phyloP scores from a whole-genome alignment of 768 basidiomycete species.

The Pleurotus giganteus region DNA sequence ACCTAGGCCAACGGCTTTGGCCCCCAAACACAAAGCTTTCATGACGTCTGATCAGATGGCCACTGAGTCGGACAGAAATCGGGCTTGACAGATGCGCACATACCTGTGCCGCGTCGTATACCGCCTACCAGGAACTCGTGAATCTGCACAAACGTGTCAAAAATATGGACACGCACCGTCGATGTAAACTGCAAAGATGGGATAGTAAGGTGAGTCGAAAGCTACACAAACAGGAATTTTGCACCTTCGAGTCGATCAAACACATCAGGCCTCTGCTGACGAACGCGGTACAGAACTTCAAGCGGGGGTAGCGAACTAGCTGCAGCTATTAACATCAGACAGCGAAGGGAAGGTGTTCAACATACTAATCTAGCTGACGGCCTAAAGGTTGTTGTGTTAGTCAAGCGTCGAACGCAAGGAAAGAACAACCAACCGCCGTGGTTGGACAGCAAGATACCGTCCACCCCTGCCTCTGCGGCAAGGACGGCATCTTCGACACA shows the following conservation, averaged over 20 bases:
- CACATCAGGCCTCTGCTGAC: slow-evolving; percentile 70
- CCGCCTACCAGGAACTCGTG: slow-evolving; percentile 37
- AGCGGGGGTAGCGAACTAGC: slow-evolving; percentile 71
- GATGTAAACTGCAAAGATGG: slow-evolving; percentile 61
- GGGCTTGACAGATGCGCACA: slow-evolving; percentile 13
- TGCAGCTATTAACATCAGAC: slow-evolving; percentile 17
- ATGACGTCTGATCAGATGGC: slow-evolving; percentile 57
- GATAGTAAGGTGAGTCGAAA: slow-evolving; percentile 10
- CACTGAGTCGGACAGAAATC: neutral
- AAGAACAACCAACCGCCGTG: slow-evolving; percentile 68
- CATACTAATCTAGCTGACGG: slow-evolving; percentile 80
- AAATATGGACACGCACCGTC: slow-evolving; percentile 52
- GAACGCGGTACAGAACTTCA: slow-evolving; percentile 74
- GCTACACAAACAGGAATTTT: slow-evolving; percentile 9
- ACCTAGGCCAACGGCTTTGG: slow-evolving; percentile 83
- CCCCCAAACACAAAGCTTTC: slow-evolving; percentile 89
- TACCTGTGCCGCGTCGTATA: slow-evolving; percentile 74
- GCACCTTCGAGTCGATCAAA: slow-evolving; percentile 69
- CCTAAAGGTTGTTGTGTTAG: slow-evolving; percentile 33
- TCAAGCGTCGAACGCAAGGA: neutral
- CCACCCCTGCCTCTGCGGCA: slow-evolving; percentile 78
- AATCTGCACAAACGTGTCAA: neutral
- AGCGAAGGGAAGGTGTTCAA: neutral
- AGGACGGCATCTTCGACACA: slow-evolving; percentile 84
- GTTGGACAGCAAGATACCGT: slow-evolving; percentile 88